Evolutionary conservation across 352 stramenopile genomes (phyloP), one percentile per base, ranked within the genome.

Genomic region (Pseudoperonospora humuli): DNA sequence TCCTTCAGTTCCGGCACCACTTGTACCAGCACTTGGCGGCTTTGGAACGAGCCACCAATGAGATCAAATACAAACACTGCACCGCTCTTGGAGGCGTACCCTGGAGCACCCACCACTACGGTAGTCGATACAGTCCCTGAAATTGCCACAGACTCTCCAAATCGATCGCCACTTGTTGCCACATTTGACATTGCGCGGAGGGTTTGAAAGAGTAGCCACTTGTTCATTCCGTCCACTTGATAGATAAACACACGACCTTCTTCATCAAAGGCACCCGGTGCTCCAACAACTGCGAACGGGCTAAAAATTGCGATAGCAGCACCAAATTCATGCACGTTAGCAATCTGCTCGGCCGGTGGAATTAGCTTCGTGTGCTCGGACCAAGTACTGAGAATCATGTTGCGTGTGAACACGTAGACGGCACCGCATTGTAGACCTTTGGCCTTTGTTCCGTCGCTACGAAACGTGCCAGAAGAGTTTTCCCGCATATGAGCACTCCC

Each of bases 21-120:
- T 34, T 73, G 49, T 13, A 86, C 37, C n/a, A 93, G 52, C 34
- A 81, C 59, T 53, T 90, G 75, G 0, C 70, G 68, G 19, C 70
- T 86, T 42, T 69, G 50, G 37, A 87, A 91, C 21, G 61, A 50
- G 2, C 73, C 73, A 19, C 69, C 64, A 2, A 80, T 10, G 0
- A 88, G 34, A 36, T 89, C 72, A 41, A 82, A 93, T 0, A 91
- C 67, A 45, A 93, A 93, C 0, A 88, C 78, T 2, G 78, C 73
- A 13, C 81, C 81, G 13, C 48, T 68, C 0, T 39, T 55, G 0
- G 42, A 43, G 3, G 54, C 70, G 36, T 89, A 89, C 1, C 78
- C 81, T 26, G 81, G 81, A 1, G 81, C 74, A 1, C 81, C 76
- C 9, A 93, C 62, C 13, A 66, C 70, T 14, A 91, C 67, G 1